Conservation (phyloP, 2,329 filamentous ascomycete species). For the Monascus ruber region DNA sequence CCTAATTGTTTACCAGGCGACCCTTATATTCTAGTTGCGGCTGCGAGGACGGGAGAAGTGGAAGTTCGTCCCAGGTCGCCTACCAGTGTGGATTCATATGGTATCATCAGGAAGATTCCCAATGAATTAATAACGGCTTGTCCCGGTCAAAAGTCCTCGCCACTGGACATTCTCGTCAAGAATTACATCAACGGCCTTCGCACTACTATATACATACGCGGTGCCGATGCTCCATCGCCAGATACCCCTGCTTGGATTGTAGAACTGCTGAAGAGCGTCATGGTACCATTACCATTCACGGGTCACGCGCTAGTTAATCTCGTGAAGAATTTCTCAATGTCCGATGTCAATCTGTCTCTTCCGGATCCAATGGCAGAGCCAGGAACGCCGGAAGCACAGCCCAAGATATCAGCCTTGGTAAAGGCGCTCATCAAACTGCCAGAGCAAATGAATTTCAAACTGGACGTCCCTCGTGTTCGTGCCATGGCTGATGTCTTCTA, state of each 20-base stretch:
- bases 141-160: constrained; percentile 65
- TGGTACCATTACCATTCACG: constrained; percentile 72
- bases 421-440: constrained; percentile 69
- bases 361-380: constrained; percentile 72
- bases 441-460: constrained; percentile 72
- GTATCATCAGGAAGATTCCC: constrained; percentile 62
- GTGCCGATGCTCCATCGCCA: constrained; percentile 54
- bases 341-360: constrained; percentile 73
- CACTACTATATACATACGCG: constrained; percentile 72
- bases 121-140: constrained; percentile 61
- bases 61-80: constrained; percentile 56
- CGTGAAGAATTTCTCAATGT: constrained; percentile 77
- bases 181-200: constrained; percentile 72
- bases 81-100: constrained; percentile 58
- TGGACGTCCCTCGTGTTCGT: constrained; percentile 65
- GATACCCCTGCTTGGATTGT: constrained; percentile 72
- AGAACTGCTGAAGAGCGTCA: constrained; percentile 68
- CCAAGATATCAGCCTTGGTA: constrained; percentile 72
- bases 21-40: constrained; percentile 65
- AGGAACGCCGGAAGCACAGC: constrained; percentile 58
- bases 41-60: constrained; percentile 58
- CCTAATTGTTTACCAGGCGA: constrained; percentile 65
- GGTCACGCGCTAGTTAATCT: constrained; percentile 70
- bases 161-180: constrained; percentile 69
- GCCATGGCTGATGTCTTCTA: constrained; percentile 76